Evolutionary conservation across 2,329 filamentous ascomycete genomes (phyloP), one percentile per base, ranked within the genome.

Genomic region (Clarireedia hainanense): DNA sequence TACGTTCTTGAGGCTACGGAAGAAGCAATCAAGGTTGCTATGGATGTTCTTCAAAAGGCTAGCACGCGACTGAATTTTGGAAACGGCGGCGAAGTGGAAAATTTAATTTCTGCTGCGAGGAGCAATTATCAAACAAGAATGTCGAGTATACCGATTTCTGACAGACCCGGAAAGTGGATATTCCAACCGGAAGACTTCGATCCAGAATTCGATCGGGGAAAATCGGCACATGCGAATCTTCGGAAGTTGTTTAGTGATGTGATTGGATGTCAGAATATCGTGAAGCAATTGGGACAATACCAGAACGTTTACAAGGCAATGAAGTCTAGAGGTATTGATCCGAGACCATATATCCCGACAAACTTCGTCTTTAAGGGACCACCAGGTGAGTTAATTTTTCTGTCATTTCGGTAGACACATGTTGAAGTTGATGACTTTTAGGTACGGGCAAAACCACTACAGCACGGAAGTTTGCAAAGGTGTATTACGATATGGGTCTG

Each of bases 401-500:
- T 12, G 5, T 30, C 6, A 23, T 15, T 6, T 6, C 2, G 3
- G 15, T 17, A 7, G 15, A 17, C 6, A 3, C 7, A 30, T 14
- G 10, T 15, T 26, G 15, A 36, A 12, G 17, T 14, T 6, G 34
- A 2, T 24, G 3, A 17, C 6, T 52, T 26, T 14, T 9, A 53
- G 77, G 78, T 0, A 89, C 85, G 0, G 86, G 86, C 0, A 90
- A 90, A 9, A 89, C 86, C 0, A 84, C 82, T 0, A 88, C 77
- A 0, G 88, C 88, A 0, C 73, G 76, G n/a, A 86, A 84, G 59
- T 88, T 91, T 77, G 86, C 85, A 5, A 79, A 87, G 57, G 73
- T 90, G 0, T 90, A 81, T 64, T 89, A 88, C 65, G 82, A 89
- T 61, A 81, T 89, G 79, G 85, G 85, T 0, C 79, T 90, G 27